These are phyloP conservation scores for Tolypocladium pustulatum DNA, from an alignment of 2,329 filamentous ascomycete genomes.

Conservation along the genomic window DNA sequence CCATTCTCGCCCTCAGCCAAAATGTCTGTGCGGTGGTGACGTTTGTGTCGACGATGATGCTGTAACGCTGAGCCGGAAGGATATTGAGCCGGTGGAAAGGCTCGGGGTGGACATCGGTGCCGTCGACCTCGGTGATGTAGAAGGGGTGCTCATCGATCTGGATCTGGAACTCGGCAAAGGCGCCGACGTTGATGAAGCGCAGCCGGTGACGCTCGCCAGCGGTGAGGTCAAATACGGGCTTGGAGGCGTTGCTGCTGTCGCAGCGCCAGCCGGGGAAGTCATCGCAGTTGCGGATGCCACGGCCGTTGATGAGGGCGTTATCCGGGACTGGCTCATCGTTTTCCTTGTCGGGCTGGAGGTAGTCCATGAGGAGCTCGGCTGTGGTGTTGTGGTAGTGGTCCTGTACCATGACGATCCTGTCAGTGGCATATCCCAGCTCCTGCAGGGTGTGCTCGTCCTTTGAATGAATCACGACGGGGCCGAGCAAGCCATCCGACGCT, in stretches of 20 bases:
- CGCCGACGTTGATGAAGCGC: constrained; percentile 59
- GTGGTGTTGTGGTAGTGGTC: constrained; percentile 61
- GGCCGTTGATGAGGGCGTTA: constrained; percentile 52
- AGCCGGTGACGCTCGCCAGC: constrained; percentile 51
- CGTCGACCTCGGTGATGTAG: constrained; percentile 59
- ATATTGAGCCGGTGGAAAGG: constrained; percentile 52
- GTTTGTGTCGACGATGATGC: constrained; percentile 52
- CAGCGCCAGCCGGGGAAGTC: constrained; percentile 31
- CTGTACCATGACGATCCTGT: constrained; percentile 56
- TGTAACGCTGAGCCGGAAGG: constrained; percentile 61
- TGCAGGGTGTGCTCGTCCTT: constrained; percentile 26
- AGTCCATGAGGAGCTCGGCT: constrained; percentile 37
- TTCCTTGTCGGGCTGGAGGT: constrained; percentile 42
- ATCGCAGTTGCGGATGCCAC: constrained; percentile 20
- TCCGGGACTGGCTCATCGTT: constrained; percentile 57
- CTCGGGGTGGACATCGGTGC: constrained; percentile 51
- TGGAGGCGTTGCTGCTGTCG: constrained; percentile 24
- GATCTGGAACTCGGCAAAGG: constrained; percentile 62
- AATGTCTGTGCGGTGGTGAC: constrained; percentile 42
- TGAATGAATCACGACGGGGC: constrained; percentile 56
- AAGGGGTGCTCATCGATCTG: constrained; percentile 58
- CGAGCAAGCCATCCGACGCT: constrained; percentile 58
- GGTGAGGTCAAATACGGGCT: constrained; percentile 34
- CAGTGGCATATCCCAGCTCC: constrained; percentile 23
- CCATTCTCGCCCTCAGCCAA: constrained; percentile 49